Base-by-base conservation (phyloP, 768 basidiomycete genomes). In the Lyophyllum atratum region DNA sequence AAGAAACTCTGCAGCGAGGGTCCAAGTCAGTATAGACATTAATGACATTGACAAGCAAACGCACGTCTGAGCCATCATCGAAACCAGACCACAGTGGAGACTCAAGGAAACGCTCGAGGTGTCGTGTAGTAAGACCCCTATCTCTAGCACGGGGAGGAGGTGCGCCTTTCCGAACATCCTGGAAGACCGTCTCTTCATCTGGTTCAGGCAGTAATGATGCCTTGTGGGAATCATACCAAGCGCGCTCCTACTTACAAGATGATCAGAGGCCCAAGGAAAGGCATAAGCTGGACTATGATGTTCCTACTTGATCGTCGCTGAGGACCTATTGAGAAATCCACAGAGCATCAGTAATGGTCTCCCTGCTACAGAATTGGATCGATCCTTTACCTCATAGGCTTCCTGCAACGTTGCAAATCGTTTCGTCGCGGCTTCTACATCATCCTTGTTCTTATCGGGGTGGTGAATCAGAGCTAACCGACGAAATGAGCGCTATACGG, bases 151-250 rank as follows among this genome's bases (percentile, higher is more conserved):
- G 71, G 63, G 80, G 68, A 19, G 83, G 78, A 29, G 83, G 81
- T 39, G 80, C 79, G 15, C 95, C 95, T 55, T 75, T 82, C 49
- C 85, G 83, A 54, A 98, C 88, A 64, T 94, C 90, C 59, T 97
- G 88, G 64, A 93, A 92, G 15, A 96, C 87, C 2, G 80, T 83
- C 43, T 89, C 86, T 43, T 90, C 91, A 69, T 95, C 95, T 40
- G 92, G 85, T 64, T 91, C 90, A 2, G 90, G 90, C 17, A 79
- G 76, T 7, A 94, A 79, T 24, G 90, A 89, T 26, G 89, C 86
- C 56, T 88, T 86, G 70, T 98, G 96, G 4, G 86, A 86, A 72
- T 99, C 97, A 72, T 99, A 99, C 92, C 95, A 99, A 43, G 97
- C 95, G 64, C 97, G 81, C 80, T 98, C 96, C 91, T 96, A 84